These are phyloP conservation scores for Cadophora gregata DNA, from an alignment of 2,329 filamentous ascomycete species.

Conservation along the genomic window DNA sequence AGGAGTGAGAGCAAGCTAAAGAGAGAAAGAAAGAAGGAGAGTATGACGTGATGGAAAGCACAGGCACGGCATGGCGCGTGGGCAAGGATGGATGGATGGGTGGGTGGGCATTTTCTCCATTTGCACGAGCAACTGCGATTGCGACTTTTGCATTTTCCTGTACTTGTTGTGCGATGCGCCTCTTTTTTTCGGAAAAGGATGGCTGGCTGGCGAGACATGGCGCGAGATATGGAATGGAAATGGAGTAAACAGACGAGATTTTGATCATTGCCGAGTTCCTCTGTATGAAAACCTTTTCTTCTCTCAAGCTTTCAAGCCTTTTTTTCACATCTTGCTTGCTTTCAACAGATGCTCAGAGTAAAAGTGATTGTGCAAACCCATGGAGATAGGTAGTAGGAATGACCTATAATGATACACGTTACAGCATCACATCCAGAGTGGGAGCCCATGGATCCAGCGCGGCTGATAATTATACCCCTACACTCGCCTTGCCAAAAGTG, in stretches of 20 bases:
- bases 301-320: background rate
- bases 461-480: too few species aligned
- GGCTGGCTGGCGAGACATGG: slow-evolving; percentile 4
- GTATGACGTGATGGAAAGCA: background rate
- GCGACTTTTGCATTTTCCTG: slow-evolving; percentile 1
- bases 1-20: background rate
- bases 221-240: slow-evolving; percentile 1
- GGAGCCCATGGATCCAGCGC: background rate
- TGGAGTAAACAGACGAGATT: slow-evolving; percentile 17
- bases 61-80: background rate
- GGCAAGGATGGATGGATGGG: background rate
- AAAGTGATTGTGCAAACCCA: too few species aligned
- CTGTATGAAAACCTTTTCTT: background rate
- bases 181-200: background rate
- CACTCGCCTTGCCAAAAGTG: too few species aligned
- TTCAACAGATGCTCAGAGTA: too few species aligned
- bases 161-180: background rate
- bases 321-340: too few species aligned
- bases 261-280: slow-evolving; percentile 10
- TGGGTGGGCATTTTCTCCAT: background rate
- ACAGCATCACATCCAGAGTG: background rate
- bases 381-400: background rate
- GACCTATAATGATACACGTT: slow-evolving; percentile 1
- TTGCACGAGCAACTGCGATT: background rate
- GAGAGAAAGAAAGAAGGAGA: background rate